These are phyloP conservation scores for Pestalotiopsis sp. DNA, from an alignment of 2,329 filamentous ascomycete species.

Conservation along the genomic window DNA sequence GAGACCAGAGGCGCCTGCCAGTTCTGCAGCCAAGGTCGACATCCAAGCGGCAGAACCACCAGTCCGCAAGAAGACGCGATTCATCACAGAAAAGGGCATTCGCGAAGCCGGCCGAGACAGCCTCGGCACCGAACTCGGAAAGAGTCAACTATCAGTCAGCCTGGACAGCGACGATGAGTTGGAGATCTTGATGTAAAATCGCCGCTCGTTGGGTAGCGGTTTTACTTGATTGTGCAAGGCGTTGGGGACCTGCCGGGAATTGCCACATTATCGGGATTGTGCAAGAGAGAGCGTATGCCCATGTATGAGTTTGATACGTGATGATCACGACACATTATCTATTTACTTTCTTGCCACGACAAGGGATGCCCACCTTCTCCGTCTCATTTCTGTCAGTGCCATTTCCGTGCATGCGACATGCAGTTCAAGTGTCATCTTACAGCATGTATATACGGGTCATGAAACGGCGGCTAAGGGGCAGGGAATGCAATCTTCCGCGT, in stretches of 20 bases:
- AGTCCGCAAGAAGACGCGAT: slow-evolving; percentile 75
- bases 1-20: slow-evolving; percentile 30
- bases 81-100: slow-evolving; percentile 77
- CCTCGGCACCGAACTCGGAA: slow-evolving; percentile 54
- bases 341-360: neutral
- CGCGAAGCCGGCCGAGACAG: slow-evolving; percentile 77
- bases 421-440: neutral
- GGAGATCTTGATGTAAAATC: slow-evolving; percentile 35
- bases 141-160: slow-evolving; percentile 28
- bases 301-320: neutral
- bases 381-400: neutral
- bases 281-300: neutral
- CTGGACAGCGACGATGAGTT: slow-evolving; percentile 47
- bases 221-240: slow-evolving; percentile 1
- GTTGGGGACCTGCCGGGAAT: neutral
- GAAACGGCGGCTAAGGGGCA: neutral
- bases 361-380: no score
- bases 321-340: neutral
- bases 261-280: neutral
- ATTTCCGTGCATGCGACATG: neutral
- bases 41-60: slow-evolving; percentile 39
- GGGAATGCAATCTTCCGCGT: neutral
- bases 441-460: neutral
- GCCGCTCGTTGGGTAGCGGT: neutral
- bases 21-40: neutral